Evolutionary conservation across 1,284 basidiomycete species (phyloP).

Genomic region (Cryptococcus jaspeensis): DNA sequence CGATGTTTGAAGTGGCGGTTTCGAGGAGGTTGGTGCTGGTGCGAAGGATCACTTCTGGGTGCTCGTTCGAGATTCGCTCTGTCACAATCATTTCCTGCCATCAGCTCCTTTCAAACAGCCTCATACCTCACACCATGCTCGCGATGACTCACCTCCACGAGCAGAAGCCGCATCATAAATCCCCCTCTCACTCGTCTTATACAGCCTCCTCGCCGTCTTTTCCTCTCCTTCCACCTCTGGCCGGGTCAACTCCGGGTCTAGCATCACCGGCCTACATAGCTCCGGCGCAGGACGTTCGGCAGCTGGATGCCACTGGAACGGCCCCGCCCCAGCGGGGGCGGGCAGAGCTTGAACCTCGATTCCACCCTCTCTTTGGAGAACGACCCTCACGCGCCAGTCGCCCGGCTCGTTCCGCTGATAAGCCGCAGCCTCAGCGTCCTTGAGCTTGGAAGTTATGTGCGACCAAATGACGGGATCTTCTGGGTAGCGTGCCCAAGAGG

Average conservation of each 20-base stretch:
- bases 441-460: no score
- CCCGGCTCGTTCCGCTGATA: conserved; percentile 17
- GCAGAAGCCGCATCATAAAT: conserved; percentile 37
- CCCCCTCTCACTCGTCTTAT: conserved; percentile 38
- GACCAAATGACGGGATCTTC: no score
- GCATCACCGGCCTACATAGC: conserved; percentile 13
- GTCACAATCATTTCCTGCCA: no score
- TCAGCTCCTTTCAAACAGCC: background rate
- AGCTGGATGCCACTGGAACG: background rate
- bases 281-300: no score
- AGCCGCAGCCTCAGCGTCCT: conserved; percentile 10
- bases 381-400: conserved; percentile 39
- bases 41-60: conserved; percentile 39
- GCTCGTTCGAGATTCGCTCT: conserved; percentile 9
- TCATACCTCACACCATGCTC: background rate
- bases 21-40: conserved; percentile 34
- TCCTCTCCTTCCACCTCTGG: background rate
- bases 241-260: conserved; percentile 23
- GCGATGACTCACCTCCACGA: conserved; percentile 20
- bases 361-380: conserved; percentile 19
- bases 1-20: conserved; percentile 45
- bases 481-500: no score
- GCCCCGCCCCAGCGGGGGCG: conserved; percentile 27
- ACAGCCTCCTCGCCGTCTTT: conserved; percentile 23
- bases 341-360: conserved; percentile 32